Evolutionary conservation across 305 asterid genomes (phyloP).

Genomic region (Fraxinus sp.): DNA sequence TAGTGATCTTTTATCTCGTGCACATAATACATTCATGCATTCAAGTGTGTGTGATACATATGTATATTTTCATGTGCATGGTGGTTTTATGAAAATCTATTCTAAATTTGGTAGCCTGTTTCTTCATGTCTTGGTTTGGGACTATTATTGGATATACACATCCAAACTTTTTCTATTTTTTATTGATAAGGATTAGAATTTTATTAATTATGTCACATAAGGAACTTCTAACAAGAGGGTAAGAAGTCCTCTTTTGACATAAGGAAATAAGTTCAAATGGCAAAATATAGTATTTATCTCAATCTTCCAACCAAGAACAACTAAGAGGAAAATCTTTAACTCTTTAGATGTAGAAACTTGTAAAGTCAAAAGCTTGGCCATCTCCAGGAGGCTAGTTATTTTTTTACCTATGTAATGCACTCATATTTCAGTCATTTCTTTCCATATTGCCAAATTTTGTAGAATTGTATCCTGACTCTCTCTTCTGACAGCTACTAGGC

Average conservation of each 20-base stretch:
- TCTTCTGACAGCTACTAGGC: constrained; percentile 50
- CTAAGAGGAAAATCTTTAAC: neutral
- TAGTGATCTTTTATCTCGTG: neutral
- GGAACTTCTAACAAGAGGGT: neutral
- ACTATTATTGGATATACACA: neutral
- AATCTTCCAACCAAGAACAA: neutral
- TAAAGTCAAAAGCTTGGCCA: neutral
- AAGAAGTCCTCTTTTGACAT: neutral
- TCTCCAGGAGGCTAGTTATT: neutral
- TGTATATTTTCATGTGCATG: neutral
- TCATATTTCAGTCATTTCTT: neutral
- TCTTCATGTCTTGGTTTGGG: neutral
- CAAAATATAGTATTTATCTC: neutral
- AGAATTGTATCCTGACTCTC: constrained; percentile 3
- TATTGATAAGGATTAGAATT: neutral
- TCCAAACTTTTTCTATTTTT: neutral
- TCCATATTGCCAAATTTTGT: constrained; percentile 4
- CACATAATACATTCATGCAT: neutral
- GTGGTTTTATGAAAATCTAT: neutral
- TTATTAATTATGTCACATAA: neutral
- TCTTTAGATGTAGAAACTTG: neutral
- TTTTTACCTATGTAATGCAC: neutral
- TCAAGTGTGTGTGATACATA: neutral
- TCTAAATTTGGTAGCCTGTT: neutral
- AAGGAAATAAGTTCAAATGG: neutral